phyloP scores from a whole-genome alignment of 805 yeast species.

The Zygosaccharomyces kombuchaensis region DNA sequence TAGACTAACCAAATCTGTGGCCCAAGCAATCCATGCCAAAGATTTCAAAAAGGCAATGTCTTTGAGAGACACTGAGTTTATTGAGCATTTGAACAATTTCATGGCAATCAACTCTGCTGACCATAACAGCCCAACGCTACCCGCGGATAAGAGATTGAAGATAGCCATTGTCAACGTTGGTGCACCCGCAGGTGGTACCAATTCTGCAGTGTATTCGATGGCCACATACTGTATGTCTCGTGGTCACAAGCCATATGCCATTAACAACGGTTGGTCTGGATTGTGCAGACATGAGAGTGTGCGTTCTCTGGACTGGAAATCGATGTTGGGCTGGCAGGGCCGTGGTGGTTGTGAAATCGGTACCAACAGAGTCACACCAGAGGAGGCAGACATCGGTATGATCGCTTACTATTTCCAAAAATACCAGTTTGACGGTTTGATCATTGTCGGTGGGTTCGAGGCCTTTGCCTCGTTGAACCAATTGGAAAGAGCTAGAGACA shows the following conservation, averaged over 20 bases:
- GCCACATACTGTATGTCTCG: slow-evolving; percentile 70
- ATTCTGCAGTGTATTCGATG: slow-evolving; percentile 71
- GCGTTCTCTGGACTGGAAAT: slow-evolving; percentile 58
- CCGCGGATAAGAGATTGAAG: slow-evolving; percentile 49
- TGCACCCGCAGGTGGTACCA: slow-evolving; percentile 76
- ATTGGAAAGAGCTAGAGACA: slow-evolving; percentile 53
- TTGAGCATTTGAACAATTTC: slow-evolving; percentile 59
- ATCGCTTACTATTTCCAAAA: slow-evolving; percentile 71
- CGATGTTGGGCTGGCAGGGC: slow-evolving; percentile 67
- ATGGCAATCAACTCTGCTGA: slow-evolving; percentile 65
- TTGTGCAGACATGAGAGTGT: slow-evolving; percentile 60
- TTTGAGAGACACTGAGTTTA: slow-evolving; percentile 66
- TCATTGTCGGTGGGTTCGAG: slow-evolving; percentile 79
- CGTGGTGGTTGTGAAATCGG: slow-evolving; percentile 81
- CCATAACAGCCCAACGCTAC: slow-evolving; percentile 58
- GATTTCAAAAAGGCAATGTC: slow-evolving; percentile 68
- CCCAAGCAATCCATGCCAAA: slow-evolving; percentile 58
- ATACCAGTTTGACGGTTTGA: slow-evolving; percentile 62
- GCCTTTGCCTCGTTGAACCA: slow-evolving; percentile 69
- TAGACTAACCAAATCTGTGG: slow-evolving; percentile 63
- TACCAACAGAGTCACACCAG: slow-evolving; percentile 68
- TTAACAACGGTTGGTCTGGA: slow-evolving; percentile 72
- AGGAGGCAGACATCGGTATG: slow-evolving; percentile 60
- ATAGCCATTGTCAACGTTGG: slow-evolving; percentile 74
- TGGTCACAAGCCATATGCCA: slow-evolving; percentile 70